Evolutionary conservation across 257 asterid genomes (phyloP).

Genomic region (Capsicum rhomboideum): DNA sequence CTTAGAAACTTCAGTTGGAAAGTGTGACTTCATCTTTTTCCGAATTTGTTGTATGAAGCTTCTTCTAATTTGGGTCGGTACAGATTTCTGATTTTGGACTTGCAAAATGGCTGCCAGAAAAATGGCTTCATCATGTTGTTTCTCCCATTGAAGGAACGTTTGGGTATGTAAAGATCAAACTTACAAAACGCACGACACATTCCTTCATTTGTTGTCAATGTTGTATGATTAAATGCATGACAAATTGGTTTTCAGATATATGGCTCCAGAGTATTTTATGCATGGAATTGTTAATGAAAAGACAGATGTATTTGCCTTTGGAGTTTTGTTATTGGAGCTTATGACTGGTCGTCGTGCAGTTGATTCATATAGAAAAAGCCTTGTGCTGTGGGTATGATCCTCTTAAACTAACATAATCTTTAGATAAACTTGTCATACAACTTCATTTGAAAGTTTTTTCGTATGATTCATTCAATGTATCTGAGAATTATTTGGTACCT

Average conservation of each 20-base stretch:
- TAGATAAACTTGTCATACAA: neutral
- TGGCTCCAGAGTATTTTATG: constrained; percentile 99
- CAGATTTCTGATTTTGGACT: constrained; percentile 97
- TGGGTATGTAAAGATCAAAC: constrained; percentile 42
- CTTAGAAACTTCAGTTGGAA: neutral
- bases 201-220: neutral
- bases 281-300: constrained; percentile 84
- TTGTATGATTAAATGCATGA: neutral
- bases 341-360: constrained; percentile 93
- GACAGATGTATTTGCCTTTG: constrained; percentile 90
- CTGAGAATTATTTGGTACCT: neutral
- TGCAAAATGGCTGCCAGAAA: constrained; percentile 96
- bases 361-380: constrained; percentile 70
- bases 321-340: constrained; percentile 42
- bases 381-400: constrained; percentile 77
- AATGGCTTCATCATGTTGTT: constrained; percentile 81
- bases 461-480: neutral
- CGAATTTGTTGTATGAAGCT: neutral
- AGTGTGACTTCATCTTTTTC: neutral
- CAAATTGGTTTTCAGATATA: constrained; percentile 39
- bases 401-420: neutral
- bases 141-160: constrained; percentile 98
- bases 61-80: neutral
- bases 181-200: neutral
- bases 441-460: neutral